Evolutionary conservation across 2,329 filamentous ascomycete species (phyloP), one percentile per base, ranked within the genome.

Genomic region (Colletotrichum brevisporum): DNA sequence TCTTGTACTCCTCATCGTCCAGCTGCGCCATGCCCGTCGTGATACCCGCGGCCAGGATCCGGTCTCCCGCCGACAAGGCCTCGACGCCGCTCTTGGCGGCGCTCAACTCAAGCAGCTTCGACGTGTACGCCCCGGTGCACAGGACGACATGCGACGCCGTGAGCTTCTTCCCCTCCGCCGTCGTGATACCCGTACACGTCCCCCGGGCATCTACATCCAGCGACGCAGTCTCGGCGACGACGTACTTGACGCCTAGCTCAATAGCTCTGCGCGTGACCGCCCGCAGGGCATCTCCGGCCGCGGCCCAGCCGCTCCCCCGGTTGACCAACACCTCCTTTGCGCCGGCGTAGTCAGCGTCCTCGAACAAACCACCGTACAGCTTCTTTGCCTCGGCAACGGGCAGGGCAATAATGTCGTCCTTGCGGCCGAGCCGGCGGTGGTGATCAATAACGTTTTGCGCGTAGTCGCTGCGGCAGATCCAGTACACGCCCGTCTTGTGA

Each of bases 311-410:
- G 75, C 88, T 89, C 31, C 84, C 86, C 73, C 83, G 85, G 80
- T 91, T 91, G 52, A 91, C 78, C 15, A 90, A 80, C 3, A 91
- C 87, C 72, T 89, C 86, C 72, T 85, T 88, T 56, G 86, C 88
- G 2, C 83, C 87, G 0, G 80, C 81, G 73, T 90, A 91, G 64
- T 91, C 87, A 2, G 89, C 88, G 51, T 89, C 84, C 10, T 86
- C 82, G 67, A 91, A 91, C 1, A 91, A 74, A 0, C 89, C 89
- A 3, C 82, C 84, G 69, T 89, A 90, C 63, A 89, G 72, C 63
- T 84, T 84, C 24, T 81, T 81, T 1, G 81, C 81, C 66, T 84
- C 80, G 36, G 84, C 82, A 1, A 84, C 73, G 4, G 86, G 78
- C 1, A 84, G 77, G 15, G 86, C 81, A 31, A 83, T 78, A 3